Percentiles rank a stretch among this genome's conserved stretches.
Evolutionary conservation across 768 basidiomycete species (phyloP).

Genomic region (Termitomyces sp.): DNA sequence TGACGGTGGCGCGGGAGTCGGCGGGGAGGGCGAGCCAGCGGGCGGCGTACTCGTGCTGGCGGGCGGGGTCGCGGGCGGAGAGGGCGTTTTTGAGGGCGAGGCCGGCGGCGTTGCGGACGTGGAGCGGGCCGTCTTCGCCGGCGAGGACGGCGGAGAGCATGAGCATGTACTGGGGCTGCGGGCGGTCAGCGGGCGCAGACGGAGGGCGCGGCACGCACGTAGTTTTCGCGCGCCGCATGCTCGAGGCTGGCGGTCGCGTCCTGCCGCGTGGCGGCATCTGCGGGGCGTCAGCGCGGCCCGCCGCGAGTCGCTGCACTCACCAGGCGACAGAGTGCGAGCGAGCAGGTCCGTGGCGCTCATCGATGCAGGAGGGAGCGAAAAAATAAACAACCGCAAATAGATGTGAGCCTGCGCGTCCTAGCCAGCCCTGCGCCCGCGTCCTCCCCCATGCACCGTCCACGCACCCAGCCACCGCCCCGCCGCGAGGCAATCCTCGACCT

Average conservation of each 20-base stretch:
- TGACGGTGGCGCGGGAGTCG: conserved; percentile 73
- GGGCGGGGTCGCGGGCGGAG: conserved; percentile 70
- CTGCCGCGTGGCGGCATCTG: conserved; percentile 88
- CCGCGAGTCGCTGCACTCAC: conserved; percentile 44
- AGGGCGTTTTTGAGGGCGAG: conserved; percentile 95
- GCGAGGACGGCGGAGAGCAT: conserved; percentile 84
- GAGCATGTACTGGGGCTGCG: conserved; percentile 87
- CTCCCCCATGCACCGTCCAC: too few relatives aligned
- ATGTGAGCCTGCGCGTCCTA: too few relatives aligned
- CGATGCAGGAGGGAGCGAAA: too few relatives aligned
- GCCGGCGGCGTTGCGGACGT: conserved; percentile 93
- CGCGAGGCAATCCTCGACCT: conserved; percentile 93
- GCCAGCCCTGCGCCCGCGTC: too few relatives aligned
- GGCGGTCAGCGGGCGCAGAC: background rate
- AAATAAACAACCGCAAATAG: too few relatives aligned
- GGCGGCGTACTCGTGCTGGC: conserved; percentile 69
- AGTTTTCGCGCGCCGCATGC: conserved; percentile 81
- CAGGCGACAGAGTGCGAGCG: conserved; percentile 86
- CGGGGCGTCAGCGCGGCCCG: conserved; percentile 15
- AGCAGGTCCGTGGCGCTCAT: conserved; percentile 90
- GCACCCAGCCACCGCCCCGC: conserved; percentile 34
- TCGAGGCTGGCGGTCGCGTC: conserved; percentile 90
- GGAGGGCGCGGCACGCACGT: conserved; percentile 47
- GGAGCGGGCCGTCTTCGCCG: conserved; percentile 61
- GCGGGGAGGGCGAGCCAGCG: conserved; percentile 79